Evolutionary conservation across 2,329 filamentous ascomycete species (phyloP).

Genomic region (Leptographium procerum): DNA sequence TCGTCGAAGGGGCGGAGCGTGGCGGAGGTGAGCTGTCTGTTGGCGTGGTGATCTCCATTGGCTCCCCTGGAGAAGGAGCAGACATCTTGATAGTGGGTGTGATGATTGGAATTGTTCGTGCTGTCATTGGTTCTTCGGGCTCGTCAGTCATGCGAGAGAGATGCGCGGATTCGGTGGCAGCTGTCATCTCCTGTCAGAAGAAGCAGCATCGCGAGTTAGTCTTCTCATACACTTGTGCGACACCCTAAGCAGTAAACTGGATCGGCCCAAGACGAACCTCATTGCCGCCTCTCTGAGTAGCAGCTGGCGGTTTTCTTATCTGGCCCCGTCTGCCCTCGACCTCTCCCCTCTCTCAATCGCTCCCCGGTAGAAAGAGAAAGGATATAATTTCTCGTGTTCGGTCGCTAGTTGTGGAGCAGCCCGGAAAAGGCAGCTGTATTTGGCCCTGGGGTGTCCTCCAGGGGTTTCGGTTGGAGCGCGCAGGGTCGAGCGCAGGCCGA

Average conservation of each 20-base stretch:
- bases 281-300: neutral
- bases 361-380: neutral
- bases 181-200: slow-evolving; percentile 30
- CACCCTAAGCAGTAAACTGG: neutral
- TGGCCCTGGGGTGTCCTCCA: neutral
- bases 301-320: neutral
- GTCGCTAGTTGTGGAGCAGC: neutral
- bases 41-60: slow-evolving; percentile 50
- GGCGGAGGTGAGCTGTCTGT: slow-evolving; percentile 32
- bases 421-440: too few relatives aligned
- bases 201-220: neutral
- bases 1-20: slow-evolving; percentile 23
- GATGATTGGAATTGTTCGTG: slow-evolving; percentile 46
- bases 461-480: neutral
- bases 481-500: neutral
- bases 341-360: neutral
- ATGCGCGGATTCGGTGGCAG: slow-evolving; percentile 39
- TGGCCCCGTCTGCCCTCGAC: neutral
- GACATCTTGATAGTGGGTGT: slow-evolving; percentile 48
- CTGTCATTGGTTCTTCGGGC: slow-evolving; percentile 33
- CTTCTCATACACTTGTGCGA: neutral
- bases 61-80: slow-evolving; percentile 43
- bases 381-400: neutral
- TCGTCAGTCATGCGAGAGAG: slow-evolving; percentile 28
- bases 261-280: neutral